Conservation (phyloP, 139 green algal species). For the Coccomyxa sp. region DNA sequence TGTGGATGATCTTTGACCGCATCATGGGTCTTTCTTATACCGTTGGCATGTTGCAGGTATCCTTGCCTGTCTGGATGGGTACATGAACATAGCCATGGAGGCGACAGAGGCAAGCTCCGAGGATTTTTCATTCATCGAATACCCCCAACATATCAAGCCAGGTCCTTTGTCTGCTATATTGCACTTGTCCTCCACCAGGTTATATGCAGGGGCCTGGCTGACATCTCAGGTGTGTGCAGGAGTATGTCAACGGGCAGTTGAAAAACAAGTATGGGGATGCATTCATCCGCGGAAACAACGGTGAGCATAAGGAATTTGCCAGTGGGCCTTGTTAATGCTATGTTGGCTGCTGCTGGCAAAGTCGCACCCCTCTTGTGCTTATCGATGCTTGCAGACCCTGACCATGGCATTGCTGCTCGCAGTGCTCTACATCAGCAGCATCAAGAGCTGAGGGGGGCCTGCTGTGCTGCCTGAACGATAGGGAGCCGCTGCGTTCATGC, state of each 20-base stretch:
- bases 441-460: constrained; percentile 34
- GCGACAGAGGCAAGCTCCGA: constrained; percentile 94
- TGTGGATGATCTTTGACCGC: neutral
- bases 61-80: constrained; percentile 96
- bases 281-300: constrained; percentile 99
- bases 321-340: neutral
- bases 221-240: too few relatives aligned
- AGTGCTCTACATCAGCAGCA: constrained; percentile 72
- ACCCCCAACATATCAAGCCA: neutral
- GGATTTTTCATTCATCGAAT: too few relatives aligned
- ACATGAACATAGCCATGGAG: constrained; percentile 99
- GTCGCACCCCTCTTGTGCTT: neutral
- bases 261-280: constrained; percentile 99
- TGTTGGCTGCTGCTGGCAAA: neutral
- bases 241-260: constrained; percentile 98
- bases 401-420: constrained; percentile 11
- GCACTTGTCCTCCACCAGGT: too few relatives aligned
- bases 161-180: too few relatives aligned
- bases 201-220: too few relatives aligned
- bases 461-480: too few relatives aligned
- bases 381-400: neutral
- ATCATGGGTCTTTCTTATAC: neutral
- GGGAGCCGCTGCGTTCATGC: too few relatives aligned
- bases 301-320: too few relatives aligned
- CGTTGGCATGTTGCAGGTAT: constrained; percentile 62